Base-by-base conservation (phyloP, 352 stramenopile genomes). In the Phytophthora sp. region DNA sequence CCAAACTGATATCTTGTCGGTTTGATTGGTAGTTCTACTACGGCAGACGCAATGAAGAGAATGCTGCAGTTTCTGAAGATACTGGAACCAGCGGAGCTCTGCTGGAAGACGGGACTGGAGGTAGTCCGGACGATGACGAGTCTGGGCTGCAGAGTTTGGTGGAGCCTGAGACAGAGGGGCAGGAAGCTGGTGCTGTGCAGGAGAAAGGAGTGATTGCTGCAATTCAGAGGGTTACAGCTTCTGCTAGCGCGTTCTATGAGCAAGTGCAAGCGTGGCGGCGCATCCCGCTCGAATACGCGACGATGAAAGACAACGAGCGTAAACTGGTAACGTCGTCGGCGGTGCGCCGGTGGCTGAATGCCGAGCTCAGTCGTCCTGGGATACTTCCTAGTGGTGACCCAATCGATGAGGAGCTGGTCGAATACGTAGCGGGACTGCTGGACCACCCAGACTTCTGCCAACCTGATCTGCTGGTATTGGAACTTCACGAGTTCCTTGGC, bases 401-500 rank as follows among this genome's bases (percentile, higher is more conserved):
- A n/a, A 52, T 90, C 36, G 82, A 90, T 41, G 50, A 71, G 8
- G 86, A 93, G 24, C 63, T 95, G 6, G 74, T 88, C 7, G 78
- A 89, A 8, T 95, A 86, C 71, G 55, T 93, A 4, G 33, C 76
- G 7, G 84, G 83, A 4, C 57, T 95, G 23, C 38, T 95, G 18
- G 74, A 89, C 18, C 83, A 93, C 38, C 80, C 84, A 8, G 84
- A 91, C 31, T 92, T 88, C 44, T 86, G 79, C 27, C 76, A 90
- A 41, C 83, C 86, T 2, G 84, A 93, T 52, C 35, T 88, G 8
- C 66, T 95, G 15, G 70, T 76, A 5, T 54, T 80, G 11, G 86
- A 95, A 62, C 63, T 95, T 12, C 59, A 80, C 9, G 86, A 95
- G 68, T 93, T 95, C 42, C 73, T 95, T 15, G 79, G 72, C 3